Evolutionary conservation across 2,329 filamentous ascomycete genomes (phyloP), one percentile per base, ranked within the genome.

Genomic region (Fusarium foetens): DNA sequence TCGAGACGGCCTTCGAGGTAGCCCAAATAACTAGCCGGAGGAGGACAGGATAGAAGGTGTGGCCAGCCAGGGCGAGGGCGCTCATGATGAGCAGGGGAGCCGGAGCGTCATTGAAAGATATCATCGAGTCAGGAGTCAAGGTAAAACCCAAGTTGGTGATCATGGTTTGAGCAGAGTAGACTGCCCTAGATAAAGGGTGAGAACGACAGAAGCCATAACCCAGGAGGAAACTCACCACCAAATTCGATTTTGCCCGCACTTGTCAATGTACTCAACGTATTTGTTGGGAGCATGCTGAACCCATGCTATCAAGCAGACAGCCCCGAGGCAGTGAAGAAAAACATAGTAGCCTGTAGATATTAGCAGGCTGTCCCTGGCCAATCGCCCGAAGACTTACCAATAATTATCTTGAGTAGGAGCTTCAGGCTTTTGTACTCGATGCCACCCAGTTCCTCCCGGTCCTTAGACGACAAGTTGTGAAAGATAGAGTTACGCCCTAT

Each of bases 1-100:
- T 76, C 0, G 86, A 85, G 1, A 82, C 76, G 6, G 85, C 58
- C 70, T 85, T 88, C 51, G 81, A 86, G 73, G 87, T 84, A 11
- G 77, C 78, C 89, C 89, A 92, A 41, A 92, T 85, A 13, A 87
- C 81, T 2, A 91, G 77, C 1, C 90, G 85, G 0, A 91, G 82
- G 58, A 90, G 83, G 25, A 89, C 80, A 0, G 89, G 90, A 63
- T 90, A 92, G 51, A 83, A 84, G 0, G 87, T 89, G 58, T 88
- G 87, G 5, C 87, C 87, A 1, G 85, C 84, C 11, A 88, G 82
- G 6, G 86, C 86, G 4, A 88, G 72, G 19, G 85, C 79, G 7
- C 81, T 82, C 79, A 88, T 85, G 53, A 87, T 77, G 58, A 88
- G 74, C 63, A 88, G 80, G 5, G 80, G 81, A 67, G 77, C 81